Base-by-base conservation (phyloP, 2,329 filamentous ascomycete genomes). In the Drechslerella dactyloides region DNA sequence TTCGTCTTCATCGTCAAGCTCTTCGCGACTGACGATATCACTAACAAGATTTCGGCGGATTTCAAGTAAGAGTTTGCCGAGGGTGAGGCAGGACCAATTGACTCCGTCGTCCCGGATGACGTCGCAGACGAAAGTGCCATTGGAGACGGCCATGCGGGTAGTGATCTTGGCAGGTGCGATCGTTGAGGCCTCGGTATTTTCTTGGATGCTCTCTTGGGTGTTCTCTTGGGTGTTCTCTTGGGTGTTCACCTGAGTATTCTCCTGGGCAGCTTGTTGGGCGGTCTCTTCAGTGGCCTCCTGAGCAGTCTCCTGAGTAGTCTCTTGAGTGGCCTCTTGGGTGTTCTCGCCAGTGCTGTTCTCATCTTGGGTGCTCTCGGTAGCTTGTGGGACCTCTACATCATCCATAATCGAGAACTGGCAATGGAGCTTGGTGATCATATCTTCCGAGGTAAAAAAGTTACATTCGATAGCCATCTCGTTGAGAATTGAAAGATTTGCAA, bases 401-500 rank as follows among this genome's bases (percentile, higher is more conserved):
- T 1, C n/a, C 27, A 63, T 55, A 5, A 56, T 54, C 15, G 19
- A 51, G 19, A 64, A 65, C 19, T 55, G 30, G 21, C 37, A 40
- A n/a, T 72, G 52, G 6, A 72, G 33, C 30, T 48, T 72, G n/a
- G 17, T 15, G 30, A 72, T 72, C 21, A 65, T 55, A 19, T 64
- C 68, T 30, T 64, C 68, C 2, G 58, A 42, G 13, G 64, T 37
- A 2, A 40, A 64, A 7, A 59, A 53, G 1, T 58, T 58, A 4
- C n/a, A 33, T n/a, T n/a, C n/a, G 15, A 70, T 42, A n/a, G 59
- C 35, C 66, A 70, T 64, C n/a, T 70, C 66, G 35, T 59, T 48
- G 8, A 70, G 35, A 11, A 70, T 24, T 6, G 66, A 70, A 0
- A 70, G 48, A 37, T 70, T 70, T 0, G 48, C 46, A 27, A 70